phyloP scores from a whole-genome alignment of 2,329 filamentous ascomycete species.

The Setomelanomma holmii region DNA sequence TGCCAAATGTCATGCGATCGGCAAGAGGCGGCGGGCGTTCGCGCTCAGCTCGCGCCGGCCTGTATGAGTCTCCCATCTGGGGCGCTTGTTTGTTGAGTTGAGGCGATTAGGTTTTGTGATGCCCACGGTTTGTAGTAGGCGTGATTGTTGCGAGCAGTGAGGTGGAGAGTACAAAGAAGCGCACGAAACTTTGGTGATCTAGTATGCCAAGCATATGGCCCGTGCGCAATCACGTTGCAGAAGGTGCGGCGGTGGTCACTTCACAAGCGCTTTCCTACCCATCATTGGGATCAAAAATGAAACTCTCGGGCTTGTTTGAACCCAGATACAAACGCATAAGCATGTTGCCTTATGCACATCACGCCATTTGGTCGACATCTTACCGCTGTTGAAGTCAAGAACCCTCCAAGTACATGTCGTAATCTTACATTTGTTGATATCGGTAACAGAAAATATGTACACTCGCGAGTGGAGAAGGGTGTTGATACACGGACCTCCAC shows the following conservation, averaged over 20 bases:
- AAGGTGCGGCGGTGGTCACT: not conserved
- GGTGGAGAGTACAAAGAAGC: conserved; percentile 10
- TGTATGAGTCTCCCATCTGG: conserved; percentile 38
- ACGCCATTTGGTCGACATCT: too few species aligned
- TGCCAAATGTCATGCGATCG: conserved; percentile 38
- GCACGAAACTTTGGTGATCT: conserved; percentile 21
- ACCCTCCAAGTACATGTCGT: too few species aligned
- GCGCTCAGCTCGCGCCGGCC: conserved; percentile 25
- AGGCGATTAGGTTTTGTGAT: conserved; percentile 2
- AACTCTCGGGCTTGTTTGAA: too few species aligned
- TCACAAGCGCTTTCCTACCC: too few species aligned
- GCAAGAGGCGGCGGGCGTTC: conserved; percentile 27
- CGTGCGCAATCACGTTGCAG: conserved; percentile 5
- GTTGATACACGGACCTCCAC: not conserved
- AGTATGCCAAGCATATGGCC: conserved; percentile 18
- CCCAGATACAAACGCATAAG: too few species aligned
- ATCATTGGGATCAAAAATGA: too few species aligned
- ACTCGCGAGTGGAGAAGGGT: conserved; percentile 24
- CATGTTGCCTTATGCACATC: too few species aligned
- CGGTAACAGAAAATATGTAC: conserved; percentile 14
- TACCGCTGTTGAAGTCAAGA: too few species aligned
- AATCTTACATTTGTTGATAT: conserved; percentile 26
- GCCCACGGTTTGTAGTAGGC: conserved; percentile 6
- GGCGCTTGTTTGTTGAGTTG: conserved; percentile 8
- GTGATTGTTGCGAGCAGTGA: conserved; percentile 7